Evolutionary conservation across 306 rosid species (phyloP).

Genomic region (Casuarina cunninghamiana): DNA sequence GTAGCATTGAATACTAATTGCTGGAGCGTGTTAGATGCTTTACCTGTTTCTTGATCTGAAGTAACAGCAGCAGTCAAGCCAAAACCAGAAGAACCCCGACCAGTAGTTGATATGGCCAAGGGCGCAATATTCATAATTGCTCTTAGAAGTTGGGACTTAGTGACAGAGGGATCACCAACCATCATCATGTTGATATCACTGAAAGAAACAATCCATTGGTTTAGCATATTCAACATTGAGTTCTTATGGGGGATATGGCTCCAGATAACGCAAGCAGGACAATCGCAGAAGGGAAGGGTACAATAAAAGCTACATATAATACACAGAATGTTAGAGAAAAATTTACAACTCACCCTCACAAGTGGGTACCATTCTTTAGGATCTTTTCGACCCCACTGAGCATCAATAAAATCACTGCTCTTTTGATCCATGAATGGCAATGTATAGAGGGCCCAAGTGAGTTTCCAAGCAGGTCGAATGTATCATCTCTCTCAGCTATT

Average conservation of each 20-base stretch:
- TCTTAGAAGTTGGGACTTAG: constrained; percentile 95
- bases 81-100: constrained; percentile 98
- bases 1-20: constrained; percentile 5
- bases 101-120: constrained; percentile 94
- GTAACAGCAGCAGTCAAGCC: constrained; percentile 99
- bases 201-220: constrained; percentile 27
- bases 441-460: constrained; percentile 97
- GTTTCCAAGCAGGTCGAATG: constrained; percentile 88
- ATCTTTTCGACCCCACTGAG: constrained; percentile 97
- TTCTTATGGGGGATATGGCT: constrained; percentile 12
- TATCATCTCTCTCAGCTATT: constrained; percentile 83
- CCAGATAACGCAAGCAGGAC: background rate
- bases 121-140: constrained; percentile 97
- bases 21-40: constrained; percentile 16
- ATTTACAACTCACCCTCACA: constrained; percentile 77
- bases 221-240: constrained; percentile 1
- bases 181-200: constrained; percentile 99
- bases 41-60: constrained; percentile 97
- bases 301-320: background rate
- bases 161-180: constrained; percentile 99
- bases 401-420: constrained; percentile 90
- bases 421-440: constrained; percentile 97
- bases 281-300: background rate
- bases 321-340: background rate
- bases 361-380: constrained; percentile 93